Evolutionary conservation across 2,329 filamentous ascomycete genomes (phyloP), one percentile per base, ranked within the genome.

Genomic region (Paracorniculantispora psalliotae): DNA sequence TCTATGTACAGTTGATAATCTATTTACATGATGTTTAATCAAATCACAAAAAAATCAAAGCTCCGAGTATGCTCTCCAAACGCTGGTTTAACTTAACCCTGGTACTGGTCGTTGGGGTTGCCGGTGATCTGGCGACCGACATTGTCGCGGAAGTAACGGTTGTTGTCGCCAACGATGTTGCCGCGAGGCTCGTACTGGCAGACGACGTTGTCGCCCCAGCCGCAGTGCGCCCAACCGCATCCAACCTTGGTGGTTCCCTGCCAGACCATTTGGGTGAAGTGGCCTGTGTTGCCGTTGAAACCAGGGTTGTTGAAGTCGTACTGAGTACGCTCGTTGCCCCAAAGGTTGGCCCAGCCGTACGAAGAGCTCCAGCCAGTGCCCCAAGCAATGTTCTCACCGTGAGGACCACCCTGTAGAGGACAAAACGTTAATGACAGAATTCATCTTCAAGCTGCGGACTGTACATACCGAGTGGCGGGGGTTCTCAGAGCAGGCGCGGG

Each of bases 401-500:
- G 21, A 4, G 41, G 41, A 7, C 30, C 30, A 10, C 17, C 21
- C 52, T 55, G 9, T 9, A 15, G 9, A 23, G 15, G 25, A 12
- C 3, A 13, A 28, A 7, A 9, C 9, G 26, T 6, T 25, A 21
- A 23, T 13, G 10, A 46, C 12, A 25, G 21, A 13, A 23, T 6
- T 12, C 17, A 12, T 43, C 8, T 25, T 12, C 17, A 19, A 25
- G 10, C 19, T 26, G 2, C 3, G 25, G 9, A 17, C 3, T 49
- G 13, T 33, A 23, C 52, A 17, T 47, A 55, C 52, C 15, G 21
- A 25, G 56, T 62, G 39, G 62, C 53, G 51, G 57, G 96, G 91
- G 19, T 75, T 78, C 65, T 90, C 91, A 41, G 80, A 76, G 73
- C 90, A 92, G 33, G 71, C 79, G 33, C 78, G 67, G 57, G 89